Base-by-base conservation (phyloP, 352 stramenopile genomes). In the Phytophthora parvispora region DNA sequence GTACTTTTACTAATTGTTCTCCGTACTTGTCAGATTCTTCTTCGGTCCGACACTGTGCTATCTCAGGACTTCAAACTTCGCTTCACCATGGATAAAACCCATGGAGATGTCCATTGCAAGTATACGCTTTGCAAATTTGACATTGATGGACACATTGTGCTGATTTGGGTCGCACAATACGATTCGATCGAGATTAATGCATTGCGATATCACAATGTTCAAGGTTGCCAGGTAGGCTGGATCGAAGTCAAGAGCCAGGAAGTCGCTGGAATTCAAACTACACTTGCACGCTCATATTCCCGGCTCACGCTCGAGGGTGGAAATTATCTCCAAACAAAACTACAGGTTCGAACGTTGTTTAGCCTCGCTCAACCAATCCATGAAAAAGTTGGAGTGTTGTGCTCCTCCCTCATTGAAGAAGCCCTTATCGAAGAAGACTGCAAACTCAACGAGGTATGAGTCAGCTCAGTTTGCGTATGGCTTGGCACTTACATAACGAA, bases 231-330 rank as follows among this genome's bases (percentile, higher is more conserved):
- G 29, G 51, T 61, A 0, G 77, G 70, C 8, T 84, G 67, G 63
- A 61, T 77, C 6, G 5, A 71, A 27, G 5, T 74, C 3, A 32
- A 16, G 2, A 22, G 36, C 2, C 9, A 22, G 8, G 6, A 15
- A 16, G 5, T 13, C 12, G 43, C 9, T 27, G 20, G 10, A 10
- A 25, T 58, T n/a, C 51, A 62, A 13, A 51, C 16, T 6, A 75
- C 82, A 18, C 70, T 72, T 6, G 62, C 80, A 32, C 82, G 84
- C 42, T 83, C 79, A 38, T 83, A 67, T 53, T 80, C 78, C 36
- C 68, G 75, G 36, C 66, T 81, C n/a, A 62, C 67, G 4, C 62
- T 79, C 16, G 70, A 80, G 28, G 49, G 78, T 6, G 71, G 80
- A 36, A 66, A 80, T 27, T 65, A 75, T 40, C 53, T 73, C 12